Evolutionary conservation across 1,284 basidiomycete genomes (phyloP).

Genomic region (Cystobasidium sp.): DNA sequence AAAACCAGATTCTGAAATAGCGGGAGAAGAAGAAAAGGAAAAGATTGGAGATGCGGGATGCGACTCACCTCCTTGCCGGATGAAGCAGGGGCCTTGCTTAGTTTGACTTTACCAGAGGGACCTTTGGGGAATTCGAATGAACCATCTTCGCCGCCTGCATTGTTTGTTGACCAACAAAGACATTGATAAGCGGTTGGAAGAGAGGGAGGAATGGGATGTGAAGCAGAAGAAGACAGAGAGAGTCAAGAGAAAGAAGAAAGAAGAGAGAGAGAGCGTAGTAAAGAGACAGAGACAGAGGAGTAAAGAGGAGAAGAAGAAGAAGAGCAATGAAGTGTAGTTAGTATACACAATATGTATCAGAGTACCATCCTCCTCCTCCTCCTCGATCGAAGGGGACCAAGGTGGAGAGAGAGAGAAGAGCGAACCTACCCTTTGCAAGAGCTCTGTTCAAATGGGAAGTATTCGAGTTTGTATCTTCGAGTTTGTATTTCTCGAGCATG

Average conservation of each 20-base stretch:
- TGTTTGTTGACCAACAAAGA: background rate
- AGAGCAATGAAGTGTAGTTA: too few species aligned
- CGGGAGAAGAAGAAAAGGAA: background rate
- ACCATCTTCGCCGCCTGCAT: conserved; percentile 27
- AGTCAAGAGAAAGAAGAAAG: conserved; percentile 1
- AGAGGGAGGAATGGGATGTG: background rate
- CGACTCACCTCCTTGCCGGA: conserved; percentile 41
- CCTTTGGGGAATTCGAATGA: conserved; percentile 40
- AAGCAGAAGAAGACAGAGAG: too few species aligned
- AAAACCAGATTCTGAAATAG: too few species aligned
- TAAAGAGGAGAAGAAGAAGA: background rate
- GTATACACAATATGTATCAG: too few species aligned
- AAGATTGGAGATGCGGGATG: background rate
- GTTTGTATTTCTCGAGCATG: conserved; percentile 36
- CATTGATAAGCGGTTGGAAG: background rate
- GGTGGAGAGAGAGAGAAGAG: background rate
- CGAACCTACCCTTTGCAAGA: conserved; percentile 29
- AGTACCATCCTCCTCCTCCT: too few species aligned
- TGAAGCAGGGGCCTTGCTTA: conserved; percentile 17
- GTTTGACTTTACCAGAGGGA: conserved; percentile 39
- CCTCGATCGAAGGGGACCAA: too few species aligned
- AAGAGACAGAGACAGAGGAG: background rate
- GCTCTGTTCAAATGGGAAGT: conserved; percentile 32
- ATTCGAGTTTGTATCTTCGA: conserved; percentile 36
- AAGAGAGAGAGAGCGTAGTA: background rate